Conservation (phyloP, 2,329 filamentous ascomycete species). For the Colletotrichum lindemuthianum region DNA sequence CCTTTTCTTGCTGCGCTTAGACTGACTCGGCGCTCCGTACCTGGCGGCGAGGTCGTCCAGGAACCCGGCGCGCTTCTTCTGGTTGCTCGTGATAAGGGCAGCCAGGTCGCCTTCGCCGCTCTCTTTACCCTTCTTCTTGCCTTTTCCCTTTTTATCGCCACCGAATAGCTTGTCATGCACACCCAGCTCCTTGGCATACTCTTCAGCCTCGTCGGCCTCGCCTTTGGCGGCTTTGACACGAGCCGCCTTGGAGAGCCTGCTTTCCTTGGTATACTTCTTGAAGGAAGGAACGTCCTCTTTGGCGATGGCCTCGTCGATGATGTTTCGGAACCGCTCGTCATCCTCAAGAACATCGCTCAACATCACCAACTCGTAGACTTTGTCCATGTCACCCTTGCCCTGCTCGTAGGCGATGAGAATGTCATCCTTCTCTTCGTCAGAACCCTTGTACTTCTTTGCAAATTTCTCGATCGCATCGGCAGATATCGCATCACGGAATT, state of each 20-base stretch:
- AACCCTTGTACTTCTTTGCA: constrained; percentile 81
- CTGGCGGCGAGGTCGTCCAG: constrained; percentile 81
- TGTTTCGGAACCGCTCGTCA: constrained; percentile 82
- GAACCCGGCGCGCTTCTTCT: constrained; percentile 73
- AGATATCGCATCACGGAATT: constrained; percentile 82
- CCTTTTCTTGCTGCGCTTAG: constrained; percentile 63
- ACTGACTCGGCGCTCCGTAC: constrained; percentile 64
- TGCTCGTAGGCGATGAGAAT: constrained; percentile 80
- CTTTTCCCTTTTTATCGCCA: constrained; percentile 53
- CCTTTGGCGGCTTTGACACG: constrained; percentile 70
- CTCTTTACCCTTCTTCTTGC: constrained; percentile 50
- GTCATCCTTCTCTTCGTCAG: constrained; percentile 84
- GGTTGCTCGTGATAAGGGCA: constrained; percentile 79
- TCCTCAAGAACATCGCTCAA: constrained; percentile 85
- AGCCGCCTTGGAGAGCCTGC: constrained; percentile 68
- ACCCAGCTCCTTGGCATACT: constrained; percentile 78
- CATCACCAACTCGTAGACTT: constrained; percentile 85
- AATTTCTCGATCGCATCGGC: constrained; percentile 80
- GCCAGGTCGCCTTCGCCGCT: constrained; percentile 67
- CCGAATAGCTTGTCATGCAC: constrained; percentile 76
- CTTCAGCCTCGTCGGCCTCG: constrained; percentile 78
- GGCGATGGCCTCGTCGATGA: constrained; percentile 84
- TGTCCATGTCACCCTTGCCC: constrained; percentile 78
- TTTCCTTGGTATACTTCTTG: constrained; percentile 77
- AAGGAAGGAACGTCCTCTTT: constrained; percentile 73